Base-by-base conservation (phyloP, 2,329 filamentous ascomycete species). In the Cordyceps pruinosa region DNA sequence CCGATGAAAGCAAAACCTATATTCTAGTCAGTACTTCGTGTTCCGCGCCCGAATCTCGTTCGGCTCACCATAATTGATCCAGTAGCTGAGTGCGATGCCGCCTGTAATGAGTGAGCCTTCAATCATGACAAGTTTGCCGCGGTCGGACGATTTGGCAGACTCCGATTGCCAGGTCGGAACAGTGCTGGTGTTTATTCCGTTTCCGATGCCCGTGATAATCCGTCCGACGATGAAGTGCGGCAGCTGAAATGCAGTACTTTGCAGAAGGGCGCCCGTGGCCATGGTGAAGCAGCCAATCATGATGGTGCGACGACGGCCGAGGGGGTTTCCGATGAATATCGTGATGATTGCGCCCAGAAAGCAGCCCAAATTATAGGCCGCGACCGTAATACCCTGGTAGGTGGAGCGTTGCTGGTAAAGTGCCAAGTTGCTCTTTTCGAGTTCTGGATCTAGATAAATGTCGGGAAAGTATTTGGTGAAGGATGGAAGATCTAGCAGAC, bases 321-420 rank as follows among this genome's bases (percentile, higher is more conserved):
- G 77, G 25, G 75, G 74, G 62, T 87, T 84, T 69, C 84, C 84
- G 13, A 84, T 83, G 63, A 86, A 86, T 25, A 84, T 85, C 58
- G 82, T 82, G 64, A 84, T 83, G 66, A 86, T 81, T 21, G 83
- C 83, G 12, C 84, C 84, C 57, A 85, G 73, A 50, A 83, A 81
- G 68, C 83, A 85, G 13, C 82, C 83, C n/a, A 83, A 64, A 64
- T 82, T 82, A 67, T 83, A 83, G 5, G 76, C 76, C 8, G 79
- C 80, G 19, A 83, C 75, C 6, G 79, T 72, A 47, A 83, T 81
- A 34, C 77, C 77, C 62, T 83, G 79, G 57, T 78, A n/a, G n/a
- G n/a, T n/a, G n/a, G 8, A 70, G 73, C 4, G 77, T 72, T 23
- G 74, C 72, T 56, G 64, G 62, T 28, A 67, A 66, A 44, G 65